phyloP scores from a whole-genome alignment of 139 green algal genomes.

The Ettlia oleoabundans region DNA sequence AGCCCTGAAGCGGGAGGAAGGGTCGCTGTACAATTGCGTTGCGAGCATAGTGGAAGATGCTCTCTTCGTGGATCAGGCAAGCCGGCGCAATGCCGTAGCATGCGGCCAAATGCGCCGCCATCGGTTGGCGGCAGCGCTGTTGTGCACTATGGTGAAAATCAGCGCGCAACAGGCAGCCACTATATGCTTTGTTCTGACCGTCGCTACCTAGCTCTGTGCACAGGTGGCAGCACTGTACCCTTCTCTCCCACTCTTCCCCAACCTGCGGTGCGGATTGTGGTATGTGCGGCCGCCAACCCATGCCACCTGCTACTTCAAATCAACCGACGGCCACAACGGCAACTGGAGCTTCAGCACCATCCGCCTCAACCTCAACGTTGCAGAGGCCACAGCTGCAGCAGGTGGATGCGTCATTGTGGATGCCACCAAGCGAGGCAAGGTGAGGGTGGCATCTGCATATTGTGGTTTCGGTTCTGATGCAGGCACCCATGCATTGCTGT shows the following conservation, averaged over 20 bases:
- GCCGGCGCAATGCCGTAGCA: no score
- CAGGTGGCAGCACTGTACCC: slow-evolving; percentile 58
- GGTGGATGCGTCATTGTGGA: slow-evolving; percentile 90
- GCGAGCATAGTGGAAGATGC: slow-evolving; percentile 73
- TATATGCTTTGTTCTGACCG: neutral
- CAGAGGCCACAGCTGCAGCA: slow-evolving; percentile 50
- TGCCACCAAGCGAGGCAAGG: slow-evolving; percentile 89
- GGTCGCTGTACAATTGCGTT: slow-evolving; percentile 81
- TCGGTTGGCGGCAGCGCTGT: no score
- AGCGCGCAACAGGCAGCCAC: neutral
- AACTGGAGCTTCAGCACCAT: slow-evolving; percentile 89
- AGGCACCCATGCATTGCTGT: no score
- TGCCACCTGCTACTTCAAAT: slow-evolving; percentile 94
- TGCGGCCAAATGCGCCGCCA: no score
- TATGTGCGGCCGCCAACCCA: slow-evolving; percentile 53
- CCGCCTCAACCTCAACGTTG: slow-evolving; percentile 89
- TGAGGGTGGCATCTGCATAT: neutral
- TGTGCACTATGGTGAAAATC: no score
- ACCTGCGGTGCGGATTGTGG: slow-evolving; percentile 92
- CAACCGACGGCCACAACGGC: slow-evolving; percentile 88
- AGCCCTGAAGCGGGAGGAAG: slow-evolving; percentile 66
- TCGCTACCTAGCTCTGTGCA: neutral
- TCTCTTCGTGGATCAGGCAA: slow-evolving; percentile 75
- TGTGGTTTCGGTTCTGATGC: neutral
- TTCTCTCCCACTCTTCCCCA: slow-evolving; percentile 78